Percentiles rank a stretch among this genome's conserved stretches.
Conservation (phyloP, 306 rosid species). For the Amphicarpaea edgeworthii region DNA sequence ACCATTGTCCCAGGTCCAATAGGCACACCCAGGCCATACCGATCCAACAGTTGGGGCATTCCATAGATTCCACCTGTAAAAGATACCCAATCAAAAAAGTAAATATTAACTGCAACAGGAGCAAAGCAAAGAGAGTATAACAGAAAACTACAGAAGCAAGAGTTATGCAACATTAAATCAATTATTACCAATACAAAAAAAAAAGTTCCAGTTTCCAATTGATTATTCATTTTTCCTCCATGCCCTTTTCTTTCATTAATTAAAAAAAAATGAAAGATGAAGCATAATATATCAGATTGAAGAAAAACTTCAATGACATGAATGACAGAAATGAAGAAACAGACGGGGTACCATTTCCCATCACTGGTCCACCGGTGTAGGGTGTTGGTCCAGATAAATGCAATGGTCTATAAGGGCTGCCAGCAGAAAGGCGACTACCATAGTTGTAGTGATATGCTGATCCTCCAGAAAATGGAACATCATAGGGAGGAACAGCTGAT, state of each 20-base stretch:
- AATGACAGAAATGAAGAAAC: conserved; percentile 21
- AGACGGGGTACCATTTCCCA: conserved; percentile 72
- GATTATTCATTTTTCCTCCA: background rate
- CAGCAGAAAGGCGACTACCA: conserved; percentile 77
- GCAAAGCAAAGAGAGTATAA: background rate
- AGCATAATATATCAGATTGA: background rate
- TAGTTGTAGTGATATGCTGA: conserved; percentile 96
- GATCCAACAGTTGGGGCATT: conserved; percentile 84
- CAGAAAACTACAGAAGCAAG: conserved; percentile 12
- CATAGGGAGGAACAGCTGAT: conserved; percentile 89
- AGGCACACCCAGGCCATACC: conserved; percentile 91
- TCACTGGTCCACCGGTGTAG: conserved; percentile 87
- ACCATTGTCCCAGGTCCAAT: conserved; percentile 91
- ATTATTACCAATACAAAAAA: conserved; percentile 4
- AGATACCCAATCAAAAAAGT: conserved; percentile 24
- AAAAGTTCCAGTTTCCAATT: conserved; percentile 12
- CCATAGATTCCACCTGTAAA: conserved; percentile 88
- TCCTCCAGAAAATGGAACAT: conserved; percentile 91
- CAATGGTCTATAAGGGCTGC: conserved; percentile 91
- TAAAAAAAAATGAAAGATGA: background rate
- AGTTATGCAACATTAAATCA: conserved; percentile 7
- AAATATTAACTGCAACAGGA: conserved; percentile 31
- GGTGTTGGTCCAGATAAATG: conserved; percentile 89
- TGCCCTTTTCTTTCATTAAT: conserved; percentile 17
- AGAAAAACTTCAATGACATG: background rate